Conservation (phyloP, 164 flowering plant genomes). For the Saururus chinensis region DNA sequence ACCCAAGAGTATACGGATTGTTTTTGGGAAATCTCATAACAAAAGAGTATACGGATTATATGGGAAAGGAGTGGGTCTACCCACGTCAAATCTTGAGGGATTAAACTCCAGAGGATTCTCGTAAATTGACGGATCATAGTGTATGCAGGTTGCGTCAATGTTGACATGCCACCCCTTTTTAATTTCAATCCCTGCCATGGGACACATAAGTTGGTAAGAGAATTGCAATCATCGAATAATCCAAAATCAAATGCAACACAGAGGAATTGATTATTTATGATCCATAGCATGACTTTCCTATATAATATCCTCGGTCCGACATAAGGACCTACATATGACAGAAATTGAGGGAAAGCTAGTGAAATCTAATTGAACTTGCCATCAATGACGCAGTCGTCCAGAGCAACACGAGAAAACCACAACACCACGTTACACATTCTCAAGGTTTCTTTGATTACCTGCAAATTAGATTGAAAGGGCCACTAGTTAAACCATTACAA, state of each 20-base stretch:
- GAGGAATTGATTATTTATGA: no score
- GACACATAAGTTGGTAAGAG: background rate
- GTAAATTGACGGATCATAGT: conserved; percentile 38
- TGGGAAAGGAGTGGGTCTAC: no score
- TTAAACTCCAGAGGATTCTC: conserved; percentile 24
- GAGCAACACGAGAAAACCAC: conserved; percentile 66
- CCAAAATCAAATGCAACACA: background rate
- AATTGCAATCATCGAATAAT: no score
- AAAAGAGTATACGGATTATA: no score
- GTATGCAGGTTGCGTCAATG: conserved; percentile 46
- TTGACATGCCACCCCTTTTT: conserved; percentile 61
- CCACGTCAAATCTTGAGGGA: conserved; percentile 9
- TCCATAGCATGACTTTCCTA: no score
- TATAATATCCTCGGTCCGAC: no score
- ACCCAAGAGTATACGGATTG: no score
- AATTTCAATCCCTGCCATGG: conserved; percentile 33
- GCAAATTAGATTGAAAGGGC: background rate
- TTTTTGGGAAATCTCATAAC: no score
- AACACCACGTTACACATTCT: conserved; percentile 54
- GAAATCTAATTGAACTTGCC: conserved; percentile 25
- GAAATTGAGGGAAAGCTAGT: no score
- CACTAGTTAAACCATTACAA: no score
- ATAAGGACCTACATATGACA: no score
- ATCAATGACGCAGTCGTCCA: conserved; percentile 42
- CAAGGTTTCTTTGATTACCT: conserved; percentile 61